These are phyloP conservation scores for Blastobotrys capitulatus DNA, from an alignment of 1,139 yeast species.

Conservation along the genomic window DNA sequence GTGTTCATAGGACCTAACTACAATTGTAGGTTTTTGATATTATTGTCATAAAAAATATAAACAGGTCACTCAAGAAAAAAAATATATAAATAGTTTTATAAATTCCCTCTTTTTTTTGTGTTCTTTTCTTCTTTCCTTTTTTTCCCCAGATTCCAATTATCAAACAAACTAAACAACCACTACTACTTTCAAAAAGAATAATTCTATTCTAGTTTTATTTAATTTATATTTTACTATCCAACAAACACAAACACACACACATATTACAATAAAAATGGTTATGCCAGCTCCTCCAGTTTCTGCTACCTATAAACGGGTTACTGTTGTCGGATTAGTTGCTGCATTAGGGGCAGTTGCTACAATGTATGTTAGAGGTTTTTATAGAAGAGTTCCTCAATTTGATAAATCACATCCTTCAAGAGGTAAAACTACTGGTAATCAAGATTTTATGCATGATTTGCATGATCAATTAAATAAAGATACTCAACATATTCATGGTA, in stretches of 20 bases:
- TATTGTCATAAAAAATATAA: too few relatives aligned
- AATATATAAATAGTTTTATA: too few relatives aligned
- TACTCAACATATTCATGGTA: background rate
- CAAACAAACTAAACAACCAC: too few relatives aligned
- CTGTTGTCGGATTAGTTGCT: background rate
- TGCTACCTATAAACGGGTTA: background rate
- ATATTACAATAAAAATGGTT: background rate
- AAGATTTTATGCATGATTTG: background rate
- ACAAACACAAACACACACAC: background rate
- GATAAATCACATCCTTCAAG: background rate
- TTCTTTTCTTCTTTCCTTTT: too few relatives aligned
- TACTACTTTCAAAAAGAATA: background rate
- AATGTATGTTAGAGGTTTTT: background rate
- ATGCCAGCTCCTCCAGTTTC: background rate
- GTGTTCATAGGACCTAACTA: too few relatives aligned
- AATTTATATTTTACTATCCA: background rate
- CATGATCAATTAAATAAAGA: background rate
- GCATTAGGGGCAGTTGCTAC: background rate
- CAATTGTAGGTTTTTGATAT: too few relatives aligned
- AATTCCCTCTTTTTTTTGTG: too few relatives aligned
- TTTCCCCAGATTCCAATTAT: too few relatives aligned
- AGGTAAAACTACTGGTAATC: background rate
- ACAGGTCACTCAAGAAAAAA: too few relatives aligned
- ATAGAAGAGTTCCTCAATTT: background rate
- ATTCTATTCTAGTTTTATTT: background rate